Percentiles rank a stretch among this genome's conserved stretches.
Evolutionary conservation across 2,329 filamentous ascomycete genomes (phyloP).

Genomic region (Clarireedia hainanense): DNA sequence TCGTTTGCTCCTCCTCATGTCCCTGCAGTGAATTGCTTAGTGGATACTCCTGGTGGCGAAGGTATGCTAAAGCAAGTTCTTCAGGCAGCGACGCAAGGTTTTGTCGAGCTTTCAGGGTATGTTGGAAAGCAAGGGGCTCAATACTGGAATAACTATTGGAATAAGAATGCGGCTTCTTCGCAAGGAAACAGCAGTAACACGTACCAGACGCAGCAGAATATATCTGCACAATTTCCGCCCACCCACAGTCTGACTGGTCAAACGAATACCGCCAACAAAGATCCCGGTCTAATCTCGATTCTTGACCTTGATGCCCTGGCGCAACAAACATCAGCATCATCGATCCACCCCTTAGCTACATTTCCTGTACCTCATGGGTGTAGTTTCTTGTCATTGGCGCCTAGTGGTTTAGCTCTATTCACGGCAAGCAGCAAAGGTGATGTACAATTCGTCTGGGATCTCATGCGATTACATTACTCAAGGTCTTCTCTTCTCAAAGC

Average conservation of each 20-base stretch:
- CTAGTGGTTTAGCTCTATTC: slow-evolving; percentile 64
- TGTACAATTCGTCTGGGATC: slow-evolving; percentile 72
- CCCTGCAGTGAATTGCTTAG: slow-evolving; percentile 56
- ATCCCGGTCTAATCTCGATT: slow-evolving; percentile 68
- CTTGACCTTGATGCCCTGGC: slow-evolving; percentile 58
- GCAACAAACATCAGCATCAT: slow-evolving; percentile 37
- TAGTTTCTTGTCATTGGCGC: slow-evolving; percentile 73
- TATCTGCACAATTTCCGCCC: slow-evolving; percentile 55
- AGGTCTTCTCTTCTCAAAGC: slow-evolving; percentile 52
- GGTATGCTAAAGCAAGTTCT: slow-evolving; percentile 69
- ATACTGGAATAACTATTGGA: slow-evolving; percentile 77
- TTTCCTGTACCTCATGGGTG: slow-evolving; percentile 67
- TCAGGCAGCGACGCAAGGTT: slow-evolving; percentile 70
- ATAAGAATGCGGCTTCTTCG: slow-evolving; percentile 40
- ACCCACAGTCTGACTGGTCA: slow-evolving; percentile 61
- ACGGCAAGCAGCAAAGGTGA: slow-evolving; percentile 81
- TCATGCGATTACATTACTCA: slow-evolving; percentile 58
- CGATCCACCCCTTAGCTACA: slow-evolving; percentile 56
- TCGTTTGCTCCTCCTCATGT: slow-evolving; percentile 62
- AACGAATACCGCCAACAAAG: slow-evolving; percentile 40
- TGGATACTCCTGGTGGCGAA: slow-evolving; percentile 66
- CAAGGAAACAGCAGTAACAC: slow-evolving; percentile 35
- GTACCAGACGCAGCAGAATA: slow-evolving; percentile 24
- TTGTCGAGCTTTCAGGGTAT: slow-evolving; percentile 68
- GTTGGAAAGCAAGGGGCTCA: slow-evolving; percentile 69